A percentile compares a stretch with the other conserved stretches of the same genome.
Conservation (phyloP, 768 basidiomycete species). For the Amanita muscaria region DNA sequence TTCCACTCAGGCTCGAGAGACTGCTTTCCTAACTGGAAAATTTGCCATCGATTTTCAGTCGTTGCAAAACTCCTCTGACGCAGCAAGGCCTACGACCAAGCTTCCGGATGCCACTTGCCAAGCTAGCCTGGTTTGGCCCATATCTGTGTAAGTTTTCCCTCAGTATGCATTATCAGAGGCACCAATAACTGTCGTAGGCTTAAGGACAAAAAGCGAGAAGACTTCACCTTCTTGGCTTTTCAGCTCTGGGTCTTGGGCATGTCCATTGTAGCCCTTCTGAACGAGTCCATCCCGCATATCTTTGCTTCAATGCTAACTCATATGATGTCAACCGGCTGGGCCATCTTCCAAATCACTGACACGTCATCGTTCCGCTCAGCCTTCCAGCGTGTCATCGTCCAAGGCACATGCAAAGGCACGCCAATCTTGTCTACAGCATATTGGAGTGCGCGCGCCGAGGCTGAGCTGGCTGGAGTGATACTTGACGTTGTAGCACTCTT, state of each 20-base stretch:
- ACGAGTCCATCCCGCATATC: conserved; percentile 78
- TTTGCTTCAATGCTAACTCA: conserved; percentile 70
- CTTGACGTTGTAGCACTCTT: conserved; percentile 55
- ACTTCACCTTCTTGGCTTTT: conserved; percentile 69
- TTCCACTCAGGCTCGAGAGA: too few relatives aligned
- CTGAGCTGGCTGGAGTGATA: conserved; percentile 57
- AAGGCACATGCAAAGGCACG: conserved; percentile 55
- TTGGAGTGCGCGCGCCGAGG: conserved; percentile 50
- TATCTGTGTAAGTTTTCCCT: conserved; percentile 45
- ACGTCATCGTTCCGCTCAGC: conserved; percentile 49
- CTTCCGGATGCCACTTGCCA: conserved; percentile 43
- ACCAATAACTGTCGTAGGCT: conserved; percentile 36
- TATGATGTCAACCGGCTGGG: conserved; percentile 65
- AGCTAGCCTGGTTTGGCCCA: conserved; percentile 40
- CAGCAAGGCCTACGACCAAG: too few relatives aligned
- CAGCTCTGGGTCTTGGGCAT: conserved; percentile 77
- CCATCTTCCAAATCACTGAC: conserved; percentile 53
- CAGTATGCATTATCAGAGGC: background rate
- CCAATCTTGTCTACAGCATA: conserved; percentile 46
- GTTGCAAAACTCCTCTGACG: too few relatives aligned
- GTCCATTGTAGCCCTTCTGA: conserved; percentile 60
- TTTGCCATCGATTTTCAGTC: too few relatives aligned
- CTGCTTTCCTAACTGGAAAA: too few relatives aligned
- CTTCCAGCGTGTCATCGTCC: conserved; percentile 48
- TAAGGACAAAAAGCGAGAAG: conserved; percentile 66